Evolutionary conservation across 306 rosid genomes (phyloP).

Genomic region (Inga laurina): DNA sequence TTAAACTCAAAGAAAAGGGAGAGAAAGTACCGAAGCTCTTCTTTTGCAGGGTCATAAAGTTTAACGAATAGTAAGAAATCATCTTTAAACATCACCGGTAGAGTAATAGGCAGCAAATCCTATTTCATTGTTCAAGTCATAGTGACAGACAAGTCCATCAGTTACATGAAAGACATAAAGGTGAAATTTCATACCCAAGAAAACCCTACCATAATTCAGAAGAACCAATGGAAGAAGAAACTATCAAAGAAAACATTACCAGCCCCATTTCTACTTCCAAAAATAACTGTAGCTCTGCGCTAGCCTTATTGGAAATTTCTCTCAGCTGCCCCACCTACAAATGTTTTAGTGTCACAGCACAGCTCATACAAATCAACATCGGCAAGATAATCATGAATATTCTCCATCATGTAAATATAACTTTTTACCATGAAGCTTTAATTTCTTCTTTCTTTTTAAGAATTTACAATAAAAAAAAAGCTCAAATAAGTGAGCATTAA

Average conservation of each 20-base stretch:
- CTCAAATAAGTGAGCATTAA: neutral
- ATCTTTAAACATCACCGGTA: slow-evolving; percentile 72
- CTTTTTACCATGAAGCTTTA: neutral
- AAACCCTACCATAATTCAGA: slow-evolving; percentile 9
- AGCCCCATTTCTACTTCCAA: slow-evolving; percentile 77
- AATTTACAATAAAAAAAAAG: neutral
- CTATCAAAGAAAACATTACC: slow-evolving; percentile 50
- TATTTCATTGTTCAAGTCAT: slow-evolving; percentile 37
- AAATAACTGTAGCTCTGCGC: slow-evolving; percentile 76
- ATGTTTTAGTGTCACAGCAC: slow-evolving; percentile 14
- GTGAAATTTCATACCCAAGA: neutral
- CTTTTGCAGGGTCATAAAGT: slow-evolving; percentile 73
- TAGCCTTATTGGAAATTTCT: slow-evolving; percentile 69
- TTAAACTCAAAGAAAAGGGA: slow-evolving; percentile 21
- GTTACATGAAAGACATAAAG: neutral
- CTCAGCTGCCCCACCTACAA: slow-evolving; percentile 85
- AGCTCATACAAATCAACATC: slow-evolving; percentile 9
- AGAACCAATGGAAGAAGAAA: slow-evolving; percentile 1
- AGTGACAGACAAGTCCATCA: slow-evolving; percentile 17
- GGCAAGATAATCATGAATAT: slow-evolving; percentile 1
- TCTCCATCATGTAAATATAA: neutral
- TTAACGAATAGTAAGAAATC: slow-evolving; percentile 81
- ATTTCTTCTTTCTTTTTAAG: neutral
- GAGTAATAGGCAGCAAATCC: slow-evolving; percentile 75
- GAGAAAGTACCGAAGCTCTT: slow-evolving; percentile 68